Percentiles rank a stretch among this genome's conserved stretches.
Evolutionary conservation across 2,329 filamentous ascomycete genomes (phyloP).

Genomic region (Aspergillus chevalieri): DNA sequence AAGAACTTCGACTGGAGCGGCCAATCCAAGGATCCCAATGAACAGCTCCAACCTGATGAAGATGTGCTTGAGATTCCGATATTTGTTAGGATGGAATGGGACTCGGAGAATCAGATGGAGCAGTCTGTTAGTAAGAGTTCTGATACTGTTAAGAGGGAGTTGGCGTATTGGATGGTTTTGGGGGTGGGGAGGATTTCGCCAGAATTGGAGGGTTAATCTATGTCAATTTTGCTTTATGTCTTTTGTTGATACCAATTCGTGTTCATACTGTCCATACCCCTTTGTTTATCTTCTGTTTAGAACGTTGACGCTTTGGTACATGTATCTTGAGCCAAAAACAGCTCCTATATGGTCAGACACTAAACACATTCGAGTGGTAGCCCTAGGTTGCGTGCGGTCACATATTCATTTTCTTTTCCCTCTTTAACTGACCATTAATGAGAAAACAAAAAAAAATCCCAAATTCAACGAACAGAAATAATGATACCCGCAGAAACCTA

Average conservation of each 20-base stretch:
- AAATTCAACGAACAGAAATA: too few relatives aligned
- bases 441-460: too few relatives aligned
- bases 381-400: too few relatives aligned
- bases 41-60: conserved; percentile 45
- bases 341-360: too few relatives aligned
- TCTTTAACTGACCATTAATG: too few relatives aligned
- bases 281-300: neutral
- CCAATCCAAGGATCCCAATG: conserved; percentile 7
- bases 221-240: conserved; percentile 1
- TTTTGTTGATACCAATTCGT: neutral
- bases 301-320: too few relatives aligned
- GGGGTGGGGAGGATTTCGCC: conserved; percentile 72
- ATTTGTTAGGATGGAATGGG: conserved; percentile 89
- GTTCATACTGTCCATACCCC: conserved; percentile 1
- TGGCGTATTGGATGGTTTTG: conserved; percentile 93
- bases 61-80: conserved; percentile 82
- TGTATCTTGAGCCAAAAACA: too few relatives aligned
- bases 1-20: conserved; percentile 23
- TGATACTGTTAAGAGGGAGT: conserved; percentile 70
- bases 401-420: too few relatives aligned
- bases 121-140: conserved; percentile 44
- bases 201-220: conserved; percentile 4
- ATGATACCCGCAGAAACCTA: too few relatives aligned
- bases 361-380: too few relatives aligned
- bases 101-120: conserved; percentile 51